phyloP scores from a whole-genome alignment of 345 rosid species.

The Corchorus capsularis region DNA sequence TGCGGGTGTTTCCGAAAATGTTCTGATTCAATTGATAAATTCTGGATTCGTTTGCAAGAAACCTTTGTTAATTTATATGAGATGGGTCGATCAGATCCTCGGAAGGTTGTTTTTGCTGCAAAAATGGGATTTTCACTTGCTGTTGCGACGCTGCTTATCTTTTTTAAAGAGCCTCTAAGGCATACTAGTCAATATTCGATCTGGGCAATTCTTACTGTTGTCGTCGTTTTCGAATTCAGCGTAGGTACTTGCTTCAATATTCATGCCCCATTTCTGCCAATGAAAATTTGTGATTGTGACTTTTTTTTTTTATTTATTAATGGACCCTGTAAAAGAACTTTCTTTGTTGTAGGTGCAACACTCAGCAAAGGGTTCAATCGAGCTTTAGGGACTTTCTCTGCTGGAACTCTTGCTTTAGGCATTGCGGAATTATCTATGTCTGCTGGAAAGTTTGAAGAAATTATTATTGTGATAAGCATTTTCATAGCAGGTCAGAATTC shows the following conservation, averaged over 20 bases:
- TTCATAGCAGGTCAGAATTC: constrained; percentile 68
- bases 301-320: neutral
- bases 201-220: constrained; percentile 89
- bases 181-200: constrained; percentile 57
- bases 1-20: constrained; percentile 45
- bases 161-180: constrained; percentile 55
- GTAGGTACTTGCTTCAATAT: constrained; percentile 51
- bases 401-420: constrained; percentile 80
- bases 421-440: constrained; percentile 57
- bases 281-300: neutral
- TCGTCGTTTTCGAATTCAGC: constrained; percentile 84
- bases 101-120: constrained; percentile 55
- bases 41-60: constrained; percentile 40
- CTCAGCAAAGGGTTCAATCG: constrained; percentile 89
- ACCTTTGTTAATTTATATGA: constrained; percentile 35
- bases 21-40: constrained; percentile 38
- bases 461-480: constrained; percentile 53
- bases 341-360: constrained; percentile 62
- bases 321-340: neutral
- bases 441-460: constrained; percentile 50
- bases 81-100: constrained; percentile 69
- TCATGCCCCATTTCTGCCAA: neutral
- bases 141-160: constrained; percentile 51
- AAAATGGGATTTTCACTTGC: constrained; percentile 79
- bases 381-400: constrained; percentile 83